Evolutionary conservation across 345 rosid genomes (phyloP), one percentile per base, ranked within the genome.

Genomic region (Physaria fendleri): DNA sequence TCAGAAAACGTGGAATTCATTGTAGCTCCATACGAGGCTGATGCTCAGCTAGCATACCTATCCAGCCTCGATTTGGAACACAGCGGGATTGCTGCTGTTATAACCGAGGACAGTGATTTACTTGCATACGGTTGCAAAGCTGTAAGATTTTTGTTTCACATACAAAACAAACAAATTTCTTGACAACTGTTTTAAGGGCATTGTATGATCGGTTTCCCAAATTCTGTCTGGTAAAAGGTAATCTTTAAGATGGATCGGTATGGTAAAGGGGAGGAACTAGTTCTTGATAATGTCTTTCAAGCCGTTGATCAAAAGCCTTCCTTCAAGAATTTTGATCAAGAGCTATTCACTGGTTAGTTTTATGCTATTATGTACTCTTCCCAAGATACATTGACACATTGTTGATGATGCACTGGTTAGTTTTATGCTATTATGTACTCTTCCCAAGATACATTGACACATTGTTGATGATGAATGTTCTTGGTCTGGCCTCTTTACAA

Each of bases 11-110:
- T 91, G 34, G 92, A 91, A 74, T 91, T 78, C 71, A 78, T 91
- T 64, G 98, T 88, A 70, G 98, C 95, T 57, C 98, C 98, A 2
- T 88, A 91, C 9, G 95, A 91, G 79, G 98, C 98, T 30, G 98
- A 91, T 81, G 98, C 96, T 65, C 95, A 91, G 69, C 73, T 91
- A 67, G 96, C 95, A 15, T 82, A 91, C 58, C 63, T 88, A 46
- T 76, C 87, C 45, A 78, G 84, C 66, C 82, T 85, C 42, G 81
- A 76, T 50, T 71, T 66, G 22, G 90, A 68, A 61, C 65, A 79
- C 41, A 95, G 91, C n/a, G 98, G 96, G 28, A 66, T 88, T 65
- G 76, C 64, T 16, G 91, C 95, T 33, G 95, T 91, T 55, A 85
- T 88, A 37, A 85, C 98, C 1, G 95, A 91, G 71, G 98, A 91